Evolutionary conservation across 768 basidiomycete species (phyloP).

Genomic region (Kwoniella dejecticola): DNA sequence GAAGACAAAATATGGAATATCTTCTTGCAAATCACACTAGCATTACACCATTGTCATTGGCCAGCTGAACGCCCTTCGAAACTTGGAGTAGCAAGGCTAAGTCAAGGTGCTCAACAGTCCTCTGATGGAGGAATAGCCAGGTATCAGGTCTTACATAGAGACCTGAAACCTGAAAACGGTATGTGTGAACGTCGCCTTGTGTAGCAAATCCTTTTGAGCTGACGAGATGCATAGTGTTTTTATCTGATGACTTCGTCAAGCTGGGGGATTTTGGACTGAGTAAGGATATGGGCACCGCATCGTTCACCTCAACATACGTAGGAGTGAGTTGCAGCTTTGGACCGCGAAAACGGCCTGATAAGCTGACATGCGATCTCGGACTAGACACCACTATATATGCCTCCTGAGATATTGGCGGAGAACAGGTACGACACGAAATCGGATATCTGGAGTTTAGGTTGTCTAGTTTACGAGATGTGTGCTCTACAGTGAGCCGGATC

Average conservation of each 20-base stretch:
- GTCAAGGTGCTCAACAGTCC: slow-evolving; percentile 34
- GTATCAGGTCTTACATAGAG: slow-evolving; percentile 76
- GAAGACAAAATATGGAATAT: slow-evolving; percentile 97
- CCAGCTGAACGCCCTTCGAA: slow-evolving; percentile 59
- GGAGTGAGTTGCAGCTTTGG: slow-evolving; percentile 65
- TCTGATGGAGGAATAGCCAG: slow-evolving; percentile 34
- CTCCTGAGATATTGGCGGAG: slow-evolving; percentile 95
- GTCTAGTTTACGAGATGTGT: slow-evolving; percentile 93
- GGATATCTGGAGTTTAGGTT: slow-evolving; percentile 98
- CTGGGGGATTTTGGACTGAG: slow-evolving; percentile 96
- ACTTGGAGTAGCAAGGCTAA: slow-evolving; percentile 22
- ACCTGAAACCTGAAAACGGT: slow-evolving; percentile 97
- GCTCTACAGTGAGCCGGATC: slow-evolving; percentile 66
- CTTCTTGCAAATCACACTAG: slow-evolving; percentile 87
- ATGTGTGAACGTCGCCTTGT: slow-evolving; percentile 19
- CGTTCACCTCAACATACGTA: slow-evolving; percentile 94
- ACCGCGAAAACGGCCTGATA: slow-evolving; percentile 9
- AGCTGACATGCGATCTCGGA: too few relatives aligned
- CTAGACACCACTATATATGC: slow-evolving; percentile 99
- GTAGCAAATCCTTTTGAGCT: not conserved
- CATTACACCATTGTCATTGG: slow-evolving; percentile 89
- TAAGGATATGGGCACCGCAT: slow-evolving; percentile 82
- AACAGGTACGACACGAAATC: slow-evolving; percentile 96
- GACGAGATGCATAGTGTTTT: slow-evolving; percentile 67
- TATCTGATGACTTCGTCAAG: slow-evolving; percentile 82